phyloP scores from a whole-genome alignment of 306 rosid species.

The Medicago ruthenica region DNA sequence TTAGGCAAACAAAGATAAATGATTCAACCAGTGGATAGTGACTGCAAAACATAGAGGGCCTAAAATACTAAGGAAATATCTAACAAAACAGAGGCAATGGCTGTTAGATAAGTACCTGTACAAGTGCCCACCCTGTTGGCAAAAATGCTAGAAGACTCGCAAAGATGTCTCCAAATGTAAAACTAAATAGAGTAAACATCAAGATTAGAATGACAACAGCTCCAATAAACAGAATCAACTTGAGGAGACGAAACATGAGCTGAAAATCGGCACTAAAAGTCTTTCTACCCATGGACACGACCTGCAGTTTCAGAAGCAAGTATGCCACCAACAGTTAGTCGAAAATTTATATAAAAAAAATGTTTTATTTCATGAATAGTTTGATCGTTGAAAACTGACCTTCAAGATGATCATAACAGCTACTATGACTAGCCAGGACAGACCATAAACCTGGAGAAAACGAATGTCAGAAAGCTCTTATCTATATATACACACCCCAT shows the following conservation, averaged over 20 bases:
- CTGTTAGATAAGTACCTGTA: constrained; percentile 61
- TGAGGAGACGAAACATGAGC: constrained; percentile 94
- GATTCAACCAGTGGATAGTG: not conserved
- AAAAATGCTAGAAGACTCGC: constrained; percentile 81
- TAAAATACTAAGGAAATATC: constrained; percentile 19
- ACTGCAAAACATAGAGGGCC: constrained; percentile 26
- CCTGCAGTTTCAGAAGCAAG: constrained; percentile 61
- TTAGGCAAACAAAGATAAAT: constrained; percentile 19
- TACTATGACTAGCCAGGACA: constrained; percentile 92
- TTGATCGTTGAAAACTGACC: constrained; percentile 54
- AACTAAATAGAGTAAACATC: constrained; percentile 66
- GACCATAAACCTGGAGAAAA: constrained; percentile 78
- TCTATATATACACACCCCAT: not conserved
- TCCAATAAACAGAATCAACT: constrained; percentile 74
- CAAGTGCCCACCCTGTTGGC: constrained; percentile 97
- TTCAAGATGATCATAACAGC: constrained; percentile 80
- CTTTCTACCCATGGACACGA: constrained; percentile 89
- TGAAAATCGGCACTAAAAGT: constrained; percentile 97
- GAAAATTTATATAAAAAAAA: constrained; percentile 30
- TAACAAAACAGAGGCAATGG: constrained; percentile 12
- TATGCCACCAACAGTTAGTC: constrained; percentile 32
- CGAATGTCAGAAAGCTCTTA: constrained; percentile 38
- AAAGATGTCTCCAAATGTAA: constrained; percentile 78
- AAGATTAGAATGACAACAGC: constrained; percentile 56
- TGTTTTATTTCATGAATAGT: constrained; percentile 27